Evolutionary conservation across 1,284 basidiomycete genomes (phyloP).

Genomic region (Rhodotorula mucilaginosa): DNA sequence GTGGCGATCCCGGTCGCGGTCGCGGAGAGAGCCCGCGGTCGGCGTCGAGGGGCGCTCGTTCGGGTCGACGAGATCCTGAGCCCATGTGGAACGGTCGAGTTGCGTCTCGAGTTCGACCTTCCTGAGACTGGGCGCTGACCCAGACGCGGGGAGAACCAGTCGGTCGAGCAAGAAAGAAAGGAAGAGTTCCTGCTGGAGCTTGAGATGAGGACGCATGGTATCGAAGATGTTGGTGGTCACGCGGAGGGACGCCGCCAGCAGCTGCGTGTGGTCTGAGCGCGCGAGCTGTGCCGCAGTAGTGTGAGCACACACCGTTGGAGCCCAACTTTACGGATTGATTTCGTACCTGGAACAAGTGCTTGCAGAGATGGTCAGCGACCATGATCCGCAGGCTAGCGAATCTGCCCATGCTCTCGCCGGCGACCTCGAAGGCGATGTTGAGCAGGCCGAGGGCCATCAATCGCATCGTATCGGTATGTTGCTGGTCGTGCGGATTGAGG

Average conservation of each 20-base stretch:
- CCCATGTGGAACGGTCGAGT: constrained; percentile 44
- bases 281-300: constrained; percentile 61
- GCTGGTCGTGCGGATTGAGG: constrained; percentile 86
- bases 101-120: constrained; percentile 47
- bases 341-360: constrained; percentile 73
- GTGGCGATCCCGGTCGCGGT: constrained; percentile 20
- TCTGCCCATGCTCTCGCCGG: constrained; percentile 65
- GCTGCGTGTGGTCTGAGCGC: constrained; percentile 75
- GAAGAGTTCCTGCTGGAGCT: constrained; percentile 95
- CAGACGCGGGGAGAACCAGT: constrained; percentile 54
- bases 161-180: constrained; percentile 90
- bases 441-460: constrained; percentile 83
- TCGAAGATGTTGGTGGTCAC: constrained; percentile 85
- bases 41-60: constrained; percentile 6
- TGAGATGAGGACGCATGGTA: constrained; percentile 80
- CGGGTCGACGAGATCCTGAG: constrained; percentile 9
- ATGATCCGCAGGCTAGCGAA: constrained; percentile 69
- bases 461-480: constrained; percentile 95
- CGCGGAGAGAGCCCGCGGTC: constrained; percentile 42
- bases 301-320: constrained; percentile 4
- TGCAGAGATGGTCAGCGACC: constrained; percentile 85
- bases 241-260: constrained; percentile 77
- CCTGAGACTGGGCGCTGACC: background rate
- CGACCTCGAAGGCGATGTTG: constrained; percentile 83
- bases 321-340: background rate